Conservation (phyloP, 2,329 filamentous ascomycete genomes). For the Rachicladosporium sp. region DNA sequence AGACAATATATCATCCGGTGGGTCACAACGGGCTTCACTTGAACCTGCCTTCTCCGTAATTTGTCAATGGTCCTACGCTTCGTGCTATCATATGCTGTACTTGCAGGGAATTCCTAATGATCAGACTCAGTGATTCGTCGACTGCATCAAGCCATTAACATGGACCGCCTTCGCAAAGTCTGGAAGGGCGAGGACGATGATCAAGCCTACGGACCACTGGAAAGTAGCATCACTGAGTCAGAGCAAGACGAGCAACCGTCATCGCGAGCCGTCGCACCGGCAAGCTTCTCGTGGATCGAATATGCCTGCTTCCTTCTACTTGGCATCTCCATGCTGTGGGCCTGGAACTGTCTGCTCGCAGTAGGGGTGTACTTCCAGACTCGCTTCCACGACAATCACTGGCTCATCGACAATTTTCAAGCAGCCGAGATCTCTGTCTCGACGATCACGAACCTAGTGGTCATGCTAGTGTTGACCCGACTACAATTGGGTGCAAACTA, state of each 20-base stretch:
- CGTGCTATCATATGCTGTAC: no score
- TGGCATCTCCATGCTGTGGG: constrained; percentile 92
- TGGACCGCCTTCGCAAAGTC: constrained; percentile 16
- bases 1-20: no score
- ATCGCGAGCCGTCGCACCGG: no score
- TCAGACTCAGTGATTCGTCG: no score
- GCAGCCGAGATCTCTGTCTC: constrained; percentile 78
- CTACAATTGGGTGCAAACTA: constrained; percentile 77
- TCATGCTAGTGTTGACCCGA: constrained; percentile 65
- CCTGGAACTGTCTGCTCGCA: constrained; percentile 98
- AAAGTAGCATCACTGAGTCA: constrained; percentile 11
- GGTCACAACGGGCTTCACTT: no score
- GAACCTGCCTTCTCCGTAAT: no score
- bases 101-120: no score
- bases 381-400: constrained; percentile 60
- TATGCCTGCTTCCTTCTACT: constrained; percentile 77
- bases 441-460: constrained; percentile 66
- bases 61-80: no score
- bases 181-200: constrained; percentile 18
- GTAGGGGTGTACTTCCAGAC: constrained; percentile 84
- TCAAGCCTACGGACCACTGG: constrained; percentile 20
- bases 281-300: constrained; percentile 60
- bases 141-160: background rate
- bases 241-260: background rate
- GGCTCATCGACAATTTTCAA: constrained; percentile 73